phyloP scores from a whole-genome alignment of 2,329 filamentous ascomycete species.

The Podosphaera aphanis region DNA sequence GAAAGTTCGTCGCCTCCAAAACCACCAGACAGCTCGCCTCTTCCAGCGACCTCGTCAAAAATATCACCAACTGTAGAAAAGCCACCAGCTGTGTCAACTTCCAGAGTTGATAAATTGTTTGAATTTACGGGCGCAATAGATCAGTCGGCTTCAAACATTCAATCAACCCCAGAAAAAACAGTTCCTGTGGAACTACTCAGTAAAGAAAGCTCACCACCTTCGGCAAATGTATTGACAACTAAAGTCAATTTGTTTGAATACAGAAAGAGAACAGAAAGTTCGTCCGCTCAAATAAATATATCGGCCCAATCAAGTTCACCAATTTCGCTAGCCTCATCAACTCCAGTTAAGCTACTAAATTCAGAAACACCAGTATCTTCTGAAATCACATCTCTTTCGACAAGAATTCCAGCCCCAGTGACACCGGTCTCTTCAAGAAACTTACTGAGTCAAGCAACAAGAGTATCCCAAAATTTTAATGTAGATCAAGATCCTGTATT shows the following conservation, averaged over 20 bases:
- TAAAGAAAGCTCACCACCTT: background rate
- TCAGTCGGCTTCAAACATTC: background rate
- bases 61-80: background rate
- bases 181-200: background rate
- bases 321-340: too few species aligned
- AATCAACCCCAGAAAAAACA: background rate
- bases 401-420: background rate
- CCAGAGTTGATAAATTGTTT: background rate
- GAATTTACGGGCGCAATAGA: background rate
- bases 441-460: background rate
- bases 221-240: background rate
- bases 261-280: too few species aligned
- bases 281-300: too few species aligned
- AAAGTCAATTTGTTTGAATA: background rate
- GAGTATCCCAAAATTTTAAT: background rate
- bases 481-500: background rate
- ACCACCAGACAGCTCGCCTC: too few species aligned
- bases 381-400: background rate
- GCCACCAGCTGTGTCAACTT: background rate
- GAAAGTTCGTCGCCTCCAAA: background rate
- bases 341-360: background rate
- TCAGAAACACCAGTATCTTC: background rate
- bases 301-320: background rate
- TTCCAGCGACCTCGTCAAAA: background rate
- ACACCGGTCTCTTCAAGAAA: background rate